Conservation (phyloP, 2,329 filamentous ascomycete species). For the Camillea tinctor region DNA sequence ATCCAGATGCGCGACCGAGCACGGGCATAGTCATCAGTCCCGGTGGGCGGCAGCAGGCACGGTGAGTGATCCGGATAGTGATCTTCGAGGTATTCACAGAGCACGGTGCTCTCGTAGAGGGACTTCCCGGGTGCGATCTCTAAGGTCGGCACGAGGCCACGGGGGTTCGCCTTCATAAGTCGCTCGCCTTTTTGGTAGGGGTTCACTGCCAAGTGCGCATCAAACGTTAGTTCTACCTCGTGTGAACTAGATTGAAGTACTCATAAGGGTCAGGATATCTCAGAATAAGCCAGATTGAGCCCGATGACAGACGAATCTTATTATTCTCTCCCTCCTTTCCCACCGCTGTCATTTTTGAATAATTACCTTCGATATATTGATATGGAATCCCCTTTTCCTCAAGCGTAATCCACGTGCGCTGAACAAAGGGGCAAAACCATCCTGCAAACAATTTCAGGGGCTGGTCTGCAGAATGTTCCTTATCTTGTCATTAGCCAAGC, state of each 20-base stretch:
- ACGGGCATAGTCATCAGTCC: slow-evolving; percentile 46
- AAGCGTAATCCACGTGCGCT: slow-evolving; percentile 55
- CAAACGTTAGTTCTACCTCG: neutral
- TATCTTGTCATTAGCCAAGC: no score
- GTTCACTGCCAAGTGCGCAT: slow-evolving; percentile 45
- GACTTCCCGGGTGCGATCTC: slow-evolving; percentile 38
- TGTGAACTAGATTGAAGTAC: neutral
- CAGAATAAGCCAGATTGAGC: no score
- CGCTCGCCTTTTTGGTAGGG: slow-evolving; percentile 56
- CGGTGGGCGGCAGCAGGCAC: slow-evolving; percentile 39
- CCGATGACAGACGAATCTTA: no score
- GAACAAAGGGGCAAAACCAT: slow-evolving; percentile 39
- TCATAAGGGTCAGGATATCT: no score
- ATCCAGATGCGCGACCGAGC: slow-evolving; percentile 56
- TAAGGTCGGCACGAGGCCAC: slow-evolving; percentile 58
- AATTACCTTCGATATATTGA: slow-evolving; percentile 47
- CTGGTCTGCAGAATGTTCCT: slow-evolving; percentile 28
- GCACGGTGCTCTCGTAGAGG: slow-evolving; percentile 56
- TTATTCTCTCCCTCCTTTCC: no score
- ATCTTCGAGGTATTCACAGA: slow-evolving; percentile 61
- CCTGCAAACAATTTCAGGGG: slow-evolving; percentile 21
- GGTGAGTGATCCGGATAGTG: slow-evolving; percentile 45
- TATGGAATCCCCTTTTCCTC: slow-evolving; percentile 61
- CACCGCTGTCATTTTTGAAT: neutral
- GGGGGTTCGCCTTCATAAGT: slow-evolving; percentile 55